Base-by-base conservation (phyloP, 2,329 filamentous ascomycete genomes). In the Scopulariopsis brevicaulis region DNA sequence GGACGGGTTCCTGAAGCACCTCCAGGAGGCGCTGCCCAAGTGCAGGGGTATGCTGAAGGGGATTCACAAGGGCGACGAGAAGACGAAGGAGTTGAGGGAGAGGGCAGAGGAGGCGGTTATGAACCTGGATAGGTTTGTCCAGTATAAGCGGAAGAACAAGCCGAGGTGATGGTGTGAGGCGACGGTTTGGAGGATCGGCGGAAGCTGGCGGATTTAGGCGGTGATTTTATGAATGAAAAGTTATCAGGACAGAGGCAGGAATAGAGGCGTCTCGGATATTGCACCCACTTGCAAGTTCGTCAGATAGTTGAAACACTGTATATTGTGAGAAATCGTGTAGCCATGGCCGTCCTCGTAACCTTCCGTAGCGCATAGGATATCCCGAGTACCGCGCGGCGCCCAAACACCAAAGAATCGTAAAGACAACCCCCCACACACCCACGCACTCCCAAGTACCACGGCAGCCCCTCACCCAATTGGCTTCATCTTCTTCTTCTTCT, bases 401-500 rank as follows among this genome's bases (percentile, higher is more conserved):
- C 12, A 50, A 22, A 24, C 46, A 22, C n/a, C n/a, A 50, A 50
- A 50, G 46, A 12, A 50, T 7, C 25, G 12, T 6, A 35, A 20
- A 37, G 4, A 8, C 3, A 40, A 20, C n/a, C 53, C 8, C 7
- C 12, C 6, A 54, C 22, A 25, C 37, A 10, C 2, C n/a, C n/a
- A n/a, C n/a, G n/a, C n/a, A n/a, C n/a, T n/a, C n/a, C n/a, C n/a
- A n/a, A n/a, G n/a, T n/a, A 28, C 24, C 14, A 34, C 20, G 25
- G 15, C 46, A 32, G 1, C 46, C 8, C 32, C 32, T 75, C 66
- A 83, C 37, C 80, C 81, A 59, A 84, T 82, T 1, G 80, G 79
- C 77, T 84, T 84, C 57, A 83, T 73, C 71, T 84, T 85, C 74
- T 84, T 85, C 71, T 84, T 85, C 74, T 84, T 85, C 72, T 80